Evolutionary conservation across 2,329 filamentous ascomycete genomes (phyloP).

Genomic region (Pezicula rhizophila): DNA sequence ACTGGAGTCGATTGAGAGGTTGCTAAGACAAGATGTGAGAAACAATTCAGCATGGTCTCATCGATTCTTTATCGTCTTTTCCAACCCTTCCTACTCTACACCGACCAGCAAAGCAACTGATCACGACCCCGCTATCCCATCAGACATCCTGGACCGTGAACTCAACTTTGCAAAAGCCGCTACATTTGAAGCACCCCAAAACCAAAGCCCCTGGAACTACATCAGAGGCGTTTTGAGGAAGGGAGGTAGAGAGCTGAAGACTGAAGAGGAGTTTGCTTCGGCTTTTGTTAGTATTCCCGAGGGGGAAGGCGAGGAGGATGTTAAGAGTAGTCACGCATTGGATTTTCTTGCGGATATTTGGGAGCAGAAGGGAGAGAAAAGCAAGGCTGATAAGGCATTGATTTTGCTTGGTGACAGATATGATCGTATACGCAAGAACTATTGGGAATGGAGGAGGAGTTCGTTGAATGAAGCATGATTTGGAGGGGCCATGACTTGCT

Average conservation of each 20-base stretch:
- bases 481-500: too few relatives aligned
- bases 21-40: conserved; percentile 75
- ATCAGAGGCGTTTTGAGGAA: conserved; percentile 69
- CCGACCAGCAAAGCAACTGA: conserved; percentile 42
- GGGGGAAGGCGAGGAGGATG: conserved; percentile 40
- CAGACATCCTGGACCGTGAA: conserved; percentile 65
- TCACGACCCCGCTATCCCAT: conserved; percentile 50
- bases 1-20: conserved; percentile 61
- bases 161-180: conserved; percentile 66
- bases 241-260: conserved; percentile 45
- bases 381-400: conserved; percentile 64
- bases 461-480: conserved; percentile 8
- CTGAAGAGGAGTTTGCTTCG: conserved; percentile 41
- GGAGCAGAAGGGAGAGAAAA: conserved; percentile 46
- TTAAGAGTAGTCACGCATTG: conserved; percentile 60
- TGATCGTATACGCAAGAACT: conserved; percentile 85
- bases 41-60: conserved; percentile 99
- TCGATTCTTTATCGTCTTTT: conserved; percentile 87
- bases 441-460: conserved; percentile 72
- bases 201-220: conserved; percentile 93
- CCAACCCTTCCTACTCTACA: conserved; percentile 47
- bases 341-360: conserved; percentile 67
- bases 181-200: conserved; percentile 79
- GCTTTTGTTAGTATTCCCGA: conserved; percentile 45
- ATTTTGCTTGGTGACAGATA: conserved; percentile 74